phyloP scores from a whole-genome alignment of 176 grass and related monocot species.

The Cenchrus fungigraminus region DNA sequence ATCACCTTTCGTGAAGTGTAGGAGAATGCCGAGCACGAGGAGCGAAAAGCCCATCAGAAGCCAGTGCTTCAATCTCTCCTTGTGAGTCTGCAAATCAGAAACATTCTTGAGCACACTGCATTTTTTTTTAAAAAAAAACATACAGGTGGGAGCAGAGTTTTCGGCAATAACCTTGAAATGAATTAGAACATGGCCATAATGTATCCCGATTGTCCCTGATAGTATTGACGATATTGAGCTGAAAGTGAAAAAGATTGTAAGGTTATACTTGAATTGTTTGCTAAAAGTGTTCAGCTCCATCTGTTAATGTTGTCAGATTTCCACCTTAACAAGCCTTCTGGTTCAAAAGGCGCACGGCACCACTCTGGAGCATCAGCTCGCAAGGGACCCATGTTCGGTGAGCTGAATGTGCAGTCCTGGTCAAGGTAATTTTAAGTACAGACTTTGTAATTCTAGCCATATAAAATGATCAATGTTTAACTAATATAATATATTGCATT shows the following conservation, averaged over 20 bases:
- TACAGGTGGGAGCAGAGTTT: neutral
- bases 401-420: constrained; percentile 64
- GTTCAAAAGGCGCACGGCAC: constrained; percentile 72
- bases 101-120: constrained; percentile 8
- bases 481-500: neutral
- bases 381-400: constrained; percentile 51
- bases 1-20: constrained; percentile 76
- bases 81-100: constrained; percentile 49
- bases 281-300: neutral
- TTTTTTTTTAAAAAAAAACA: neutral
- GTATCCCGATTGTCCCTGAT: constrained; percentile 59
- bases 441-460: neutral
- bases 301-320: neutral
- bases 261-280: neutral
- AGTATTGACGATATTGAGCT: constrained; percentile 57
- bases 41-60: constrained; percentile 57
- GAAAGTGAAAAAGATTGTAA: constrained; percentile 8
- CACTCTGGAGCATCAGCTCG: constrained; percentile 55
- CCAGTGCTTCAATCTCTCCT: constrained; percentile 71
- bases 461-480: neutral
- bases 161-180: constrained; percentile 55
- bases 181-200: constrained; percentile 61
- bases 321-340: constrained; percentile 75
- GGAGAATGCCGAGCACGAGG: constrained; percentile 54
- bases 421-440: neutral